These are phyloP conservation scores for Hippophae rhamnoides DNA, from an alignment of 306 rosid species.

Conservation along the genomic window DNA sequence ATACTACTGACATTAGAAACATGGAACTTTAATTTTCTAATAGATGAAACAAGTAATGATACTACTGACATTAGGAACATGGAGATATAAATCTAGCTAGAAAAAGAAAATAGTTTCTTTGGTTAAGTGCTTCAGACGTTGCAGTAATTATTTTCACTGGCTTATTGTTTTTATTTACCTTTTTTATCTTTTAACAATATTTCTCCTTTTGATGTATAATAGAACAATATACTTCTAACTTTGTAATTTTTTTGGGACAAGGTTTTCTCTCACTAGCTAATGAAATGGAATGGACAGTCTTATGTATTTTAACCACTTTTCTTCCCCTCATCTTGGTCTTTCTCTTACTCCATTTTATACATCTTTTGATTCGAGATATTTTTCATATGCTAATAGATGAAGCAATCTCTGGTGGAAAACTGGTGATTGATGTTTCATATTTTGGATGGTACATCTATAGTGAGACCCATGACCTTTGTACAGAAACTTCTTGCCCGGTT, in stretches of 20 bases:
- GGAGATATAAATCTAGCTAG: no score
- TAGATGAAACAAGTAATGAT: no score
- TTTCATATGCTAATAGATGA: constrained; percentile 28
- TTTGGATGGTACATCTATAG: constrained; percentile 72
- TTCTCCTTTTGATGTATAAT: no score
- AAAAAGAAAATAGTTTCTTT: no score
- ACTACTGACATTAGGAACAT: no score
- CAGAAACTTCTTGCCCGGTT: constrained; percentile 77
- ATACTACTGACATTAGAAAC: no score
- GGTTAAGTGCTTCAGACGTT: no score
- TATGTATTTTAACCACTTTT: not conserved
- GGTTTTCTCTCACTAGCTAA: not conserved
- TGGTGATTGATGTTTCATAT: constrained; percentile 66
- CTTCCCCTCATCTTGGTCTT: not conserved
- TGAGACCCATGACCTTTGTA: constrained; percentile 76
- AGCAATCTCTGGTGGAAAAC: constrained; percentile 56
- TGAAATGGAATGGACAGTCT: not conserved
- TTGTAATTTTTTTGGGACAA: not conserved
- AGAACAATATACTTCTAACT: no score
- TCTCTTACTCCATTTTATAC: not conserved
- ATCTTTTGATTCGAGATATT: not conserved
- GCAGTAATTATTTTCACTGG: no score
- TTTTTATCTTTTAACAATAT: no score
- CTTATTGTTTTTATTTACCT: no score
- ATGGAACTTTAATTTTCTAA: no score